These are phyloP conservation scores for Aspergillus wentii DNA, from an alignment of 495 filamentous ascomycete species.

Conservation along the genomic window DNA sequence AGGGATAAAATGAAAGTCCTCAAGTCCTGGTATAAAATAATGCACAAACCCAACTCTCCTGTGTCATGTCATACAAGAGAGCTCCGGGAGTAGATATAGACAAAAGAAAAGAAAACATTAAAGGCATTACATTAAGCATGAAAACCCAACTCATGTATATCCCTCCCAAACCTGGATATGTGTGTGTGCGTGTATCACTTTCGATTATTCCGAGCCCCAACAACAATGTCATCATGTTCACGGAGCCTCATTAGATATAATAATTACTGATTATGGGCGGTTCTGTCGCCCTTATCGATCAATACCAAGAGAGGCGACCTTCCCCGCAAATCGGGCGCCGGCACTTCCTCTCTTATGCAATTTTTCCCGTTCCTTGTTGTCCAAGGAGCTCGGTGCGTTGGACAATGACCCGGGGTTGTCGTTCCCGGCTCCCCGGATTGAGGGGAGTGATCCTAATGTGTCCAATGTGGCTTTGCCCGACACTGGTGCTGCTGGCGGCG, in stretches of 20 bases:
- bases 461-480: conserved; percentile 27
- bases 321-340: conserved; percentile 45
- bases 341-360: conserved; percentile 47
- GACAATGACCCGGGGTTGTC: conserved; percentile 21
- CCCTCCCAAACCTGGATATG: too few relatives aligned
- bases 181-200: too few relatives aligned
- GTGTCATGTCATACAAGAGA: too few relatives aligned
- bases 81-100: too few relatives aligned
- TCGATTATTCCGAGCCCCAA: too few relatives aligned
- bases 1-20: too few relatives aligned
- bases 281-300: conserved; percentile 34
- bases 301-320: conserved; percentile 42
- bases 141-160: too few relatives aligned
- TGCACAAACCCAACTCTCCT: too few relatives aligned
- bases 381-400: conserved; percentile 24
- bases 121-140: too few relatives aligned
- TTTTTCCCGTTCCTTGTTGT: conserved; percentile 43
- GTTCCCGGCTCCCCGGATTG: conserved; percentile 29
- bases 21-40: too few relatives aligned
- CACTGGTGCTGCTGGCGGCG: conserved; percentile 10
- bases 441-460: conserved; percentile 42
- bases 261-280: too few relatives aligned
- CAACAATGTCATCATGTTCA: conserved; percentile 24
- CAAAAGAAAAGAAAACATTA: too few relatives aligned
- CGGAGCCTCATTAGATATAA: not conserved